Evolutionary conservation across 1,284 basidiomycete genomes (phyloP).

Genomic region (Cryptococcus neoformans): DNA sequence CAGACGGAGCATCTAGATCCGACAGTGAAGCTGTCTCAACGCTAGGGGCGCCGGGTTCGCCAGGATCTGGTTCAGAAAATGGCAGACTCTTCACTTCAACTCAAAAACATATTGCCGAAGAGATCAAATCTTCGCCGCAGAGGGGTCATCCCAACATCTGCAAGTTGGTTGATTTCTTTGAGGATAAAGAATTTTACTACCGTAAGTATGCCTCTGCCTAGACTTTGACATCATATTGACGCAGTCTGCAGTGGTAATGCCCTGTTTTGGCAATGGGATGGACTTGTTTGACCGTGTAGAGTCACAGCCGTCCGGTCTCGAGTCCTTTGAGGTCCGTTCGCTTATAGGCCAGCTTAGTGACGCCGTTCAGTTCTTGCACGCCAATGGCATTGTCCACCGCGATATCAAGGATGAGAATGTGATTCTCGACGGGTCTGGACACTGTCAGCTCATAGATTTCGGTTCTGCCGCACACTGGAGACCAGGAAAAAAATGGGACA

Average conservation of each 20-base stretch:
- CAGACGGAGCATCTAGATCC: slow-evolving; percentile 1
- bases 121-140: slow-evolving; percentile 36
- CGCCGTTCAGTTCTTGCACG: slow-evolving; percentile 85
- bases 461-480: slow-evolving; percentile 63
- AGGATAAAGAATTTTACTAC: slow-evolving; percentile 96
- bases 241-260: slow-evolving; percentile 49
- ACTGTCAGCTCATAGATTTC: slow-evolving; percentile 94
- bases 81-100: slow-evolving; percentile 13
- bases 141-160: slow-evolving; percentile 59
- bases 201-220: slow-evolving; percentile 51
- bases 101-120: slow-evolving; percentile 36
- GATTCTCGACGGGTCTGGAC: slow-evolving; percentile 52
- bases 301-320: slow-evolving; percentile 78
- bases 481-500: slow-evolving; percentile 91
- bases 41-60: slow-evolving; percentile 8
- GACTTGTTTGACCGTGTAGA: slow-evolving; percentile 98
- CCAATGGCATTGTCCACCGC: slow-evolving; percentile 91
- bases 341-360: slow-evolving; percentile 94
- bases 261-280: slow-evolving; percentile 53
- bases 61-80: slow-evolving; percentile 12
- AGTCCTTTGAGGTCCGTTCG: slow-evolving; percentile 68
- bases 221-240: background rate
- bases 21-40: background rate
- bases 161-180: slow-evolving; percentile 93
- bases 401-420: slow-evolving; percentile 99